These are phyloP conservation scores for Salix brachista DNA, from an alignment of 345 rosid species.

Conservation along the genomic window DNA sequence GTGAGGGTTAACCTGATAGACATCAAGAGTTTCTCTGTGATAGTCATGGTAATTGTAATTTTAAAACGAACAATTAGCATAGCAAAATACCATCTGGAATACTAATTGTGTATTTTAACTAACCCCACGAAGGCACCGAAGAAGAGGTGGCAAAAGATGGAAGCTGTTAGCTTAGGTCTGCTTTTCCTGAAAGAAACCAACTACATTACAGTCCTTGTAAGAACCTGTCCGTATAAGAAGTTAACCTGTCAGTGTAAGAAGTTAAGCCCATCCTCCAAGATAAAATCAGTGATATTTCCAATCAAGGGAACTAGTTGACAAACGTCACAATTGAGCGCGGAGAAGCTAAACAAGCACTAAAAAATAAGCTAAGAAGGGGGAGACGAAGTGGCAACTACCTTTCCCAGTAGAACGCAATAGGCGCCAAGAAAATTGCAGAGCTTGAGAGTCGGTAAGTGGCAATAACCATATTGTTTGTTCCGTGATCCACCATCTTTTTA, in stretches of 20 bases:
- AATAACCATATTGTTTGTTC: slow-evolving; percentile 23
- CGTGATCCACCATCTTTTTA: slow-evolving; percentile 22
- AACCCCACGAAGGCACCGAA: slow-evolving; percentile 27
- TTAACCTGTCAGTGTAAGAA: background rate
- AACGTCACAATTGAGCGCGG: background rate
- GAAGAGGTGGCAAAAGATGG: slow-evolving; percentile 22
- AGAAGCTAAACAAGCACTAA: background rate
- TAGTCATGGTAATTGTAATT: background rate
- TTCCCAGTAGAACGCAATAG: slow-evolving; percentile 23
- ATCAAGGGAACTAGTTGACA: background rate
- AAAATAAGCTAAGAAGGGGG: background rate
- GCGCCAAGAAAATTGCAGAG: slow-evolving; percentile 20
- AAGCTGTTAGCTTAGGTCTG: slow-evolving; percentile 24
- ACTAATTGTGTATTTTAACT: background rate
- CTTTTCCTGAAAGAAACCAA: slow-evolving; percentile 18
- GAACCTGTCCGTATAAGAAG: background rate
- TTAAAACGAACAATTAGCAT: background rate
- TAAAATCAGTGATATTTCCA: background rate
- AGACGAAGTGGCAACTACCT: slow-evolving; percentile 10
- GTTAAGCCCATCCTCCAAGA: background rate
- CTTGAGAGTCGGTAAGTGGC: slow-evolving; percentile 17
- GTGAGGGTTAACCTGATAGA: slow-evolving; percentile 22
- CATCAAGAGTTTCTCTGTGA: background rate
- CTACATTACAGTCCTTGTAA: background rate
- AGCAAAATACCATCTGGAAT: background rate